phyloP scores from a whole-genome alignment of 129 eudicot species.

The Flaveria brownii region DNA sequence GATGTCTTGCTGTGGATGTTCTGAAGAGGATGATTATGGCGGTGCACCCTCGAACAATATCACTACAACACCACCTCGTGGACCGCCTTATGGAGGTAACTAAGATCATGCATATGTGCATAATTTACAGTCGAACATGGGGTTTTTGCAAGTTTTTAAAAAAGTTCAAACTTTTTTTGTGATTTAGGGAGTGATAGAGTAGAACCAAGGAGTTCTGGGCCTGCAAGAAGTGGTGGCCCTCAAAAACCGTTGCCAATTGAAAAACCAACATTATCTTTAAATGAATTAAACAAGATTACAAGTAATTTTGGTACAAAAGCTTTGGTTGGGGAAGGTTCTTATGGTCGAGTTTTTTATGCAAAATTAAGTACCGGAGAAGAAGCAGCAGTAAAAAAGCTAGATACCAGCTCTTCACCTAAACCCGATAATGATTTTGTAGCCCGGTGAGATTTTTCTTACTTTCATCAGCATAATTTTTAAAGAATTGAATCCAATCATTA shows the following conservation, averaged over 20 bases:
- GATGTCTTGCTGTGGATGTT: constrained; percentile 93
- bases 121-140: too few species aligned
- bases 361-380: constrained; percentile 56
- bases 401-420: constrained; percentile 71
- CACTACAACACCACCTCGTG: too few species aligned
- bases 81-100: neutral
- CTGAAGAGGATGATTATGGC: constrained; percentile 60
- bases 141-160: too few species aligned
- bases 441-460: constrained; percentile 37
- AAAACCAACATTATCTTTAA: constrained; percentile 63
- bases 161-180: neutral
- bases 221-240: constrained; percentile 60
- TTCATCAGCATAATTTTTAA: neutral
- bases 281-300: constrained; percentile 69
- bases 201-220: constrained; percentile 61
- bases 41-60: too few species aligned
- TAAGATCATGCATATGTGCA: too few species aligned
- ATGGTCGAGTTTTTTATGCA: constrained; percentile 72
- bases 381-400: constrained; percentile 81
- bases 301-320: constrained; percentile 72
- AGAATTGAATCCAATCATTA: neutral
- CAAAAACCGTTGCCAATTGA: constrained; percentile 72
- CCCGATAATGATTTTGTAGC: constrained; percentile 70
- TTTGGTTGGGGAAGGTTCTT: constrained; percentile 91
- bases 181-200: constrained; percentile 67